These are phyloP conservation scores for Ormosia semicastrata DNA, from an alignment of 306 rosid species.

Conservation along the genomic window DNA sequence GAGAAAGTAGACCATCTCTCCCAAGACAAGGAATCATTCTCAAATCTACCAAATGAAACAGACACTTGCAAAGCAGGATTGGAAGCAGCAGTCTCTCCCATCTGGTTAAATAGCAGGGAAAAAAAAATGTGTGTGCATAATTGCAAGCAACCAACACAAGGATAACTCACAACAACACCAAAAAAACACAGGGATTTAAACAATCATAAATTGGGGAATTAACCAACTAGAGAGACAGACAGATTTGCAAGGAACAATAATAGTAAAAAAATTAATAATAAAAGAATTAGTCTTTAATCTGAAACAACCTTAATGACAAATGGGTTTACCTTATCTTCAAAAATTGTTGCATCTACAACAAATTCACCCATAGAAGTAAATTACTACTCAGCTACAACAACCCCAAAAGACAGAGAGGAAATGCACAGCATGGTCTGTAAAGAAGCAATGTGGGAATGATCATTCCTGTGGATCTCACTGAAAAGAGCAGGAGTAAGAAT, in stretches of 20 bases:
- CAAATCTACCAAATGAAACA: conserved; percentile 91
- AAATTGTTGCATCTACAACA: conserved; percentile 40
- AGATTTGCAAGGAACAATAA: conserved; percentile 24
- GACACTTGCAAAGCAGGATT: conserved; percentile 75
- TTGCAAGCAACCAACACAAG: conserved; percentile 31
- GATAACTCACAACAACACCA: conserved; percentile 30
- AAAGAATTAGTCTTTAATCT: background rate
- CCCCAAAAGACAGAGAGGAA: conserved; percentile 18
- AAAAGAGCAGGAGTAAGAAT: conserved; percentile 35
- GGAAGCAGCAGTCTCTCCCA: conserved; percentile 63
- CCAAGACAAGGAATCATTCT: conserved; percentile 89
- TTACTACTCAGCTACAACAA: conserved; percentile 26
- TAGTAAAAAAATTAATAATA: background rate
- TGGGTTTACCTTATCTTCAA: conserved; percentile 59
- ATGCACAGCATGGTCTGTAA: conserved; percentile 18
- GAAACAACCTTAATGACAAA: conserved; percentile 32
- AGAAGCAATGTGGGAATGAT: conserved; percentile 28
- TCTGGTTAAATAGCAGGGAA: conserved; percentile 44
- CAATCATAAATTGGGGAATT: conserved; percentile 12
- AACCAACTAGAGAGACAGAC: conserved; percentile 12
- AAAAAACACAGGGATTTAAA: conserved; percentile 4
- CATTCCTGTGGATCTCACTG: conserved; percentile 52
- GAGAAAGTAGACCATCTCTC: conserved; percentile 98
- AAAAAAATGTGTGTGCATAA: conserved; percentile 34
- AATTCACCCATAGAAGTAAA: conserved; percentile 60